phyloP scores from a whole-genome alignment of 2,329 filamentous ascomycete genomes.

The Arthrobotrys sphaeroides region DNA sequence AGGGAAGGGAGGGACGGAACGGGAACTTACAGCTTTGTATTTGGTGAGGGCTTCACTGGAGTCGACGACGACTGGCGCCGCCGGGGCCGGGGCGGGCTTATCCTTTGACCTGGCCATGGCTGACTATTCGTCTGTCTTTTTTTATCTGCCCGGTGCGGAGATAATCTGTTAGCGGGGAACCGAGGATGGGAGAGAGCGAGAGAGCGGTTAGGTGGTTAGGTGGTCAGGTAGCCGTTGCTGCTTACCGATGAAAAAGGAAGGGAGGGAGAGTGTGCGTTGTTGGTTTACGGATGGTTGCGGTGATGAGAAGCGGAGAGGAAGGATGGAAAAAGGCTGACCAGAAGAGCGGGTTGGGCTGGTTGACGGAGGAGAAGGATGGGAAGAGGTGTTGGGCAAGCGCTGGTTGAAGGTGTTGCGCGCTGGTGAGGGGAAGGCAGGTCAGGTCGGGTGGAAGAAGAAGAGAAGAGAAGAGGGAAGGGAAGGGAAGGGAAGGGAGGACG shows the following conservation, averaged over 20 bases:
- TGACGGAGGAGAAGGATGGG: not conserved
- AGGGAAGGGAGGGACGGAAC: not conserved
- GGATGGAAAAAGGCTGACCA: too few species aligned
- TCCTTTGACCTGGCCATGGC: slow-evolving; percentile 44
- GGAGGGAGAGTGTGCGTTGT: too few species aligned
- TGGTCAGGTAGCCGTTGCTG: too few species aligned
- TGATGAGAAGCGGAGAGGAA: too few species aligned
- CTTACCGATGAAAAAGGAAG: too few species aligned
- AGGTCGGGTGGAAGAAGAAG: not conserved
- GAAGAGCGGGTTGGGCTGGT: not conserved
- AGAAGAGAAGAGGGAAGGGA: not conserved
- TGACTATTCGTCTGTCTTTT: not conserved
- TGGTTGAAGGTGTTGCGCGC: not conserved
- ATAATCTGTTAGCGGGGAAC: too few species aligned
- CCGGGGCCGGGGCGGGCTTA: slow-evolving; percentile 36
- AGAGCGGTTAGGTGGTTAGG: not conserved
- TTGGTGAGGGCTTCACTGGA: slow-evolving; percentile 32
- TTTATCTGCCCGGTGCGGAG: not conserved
- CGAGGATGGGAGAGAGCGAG: not conserved
- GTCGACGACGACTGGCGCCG: slow-evolving; percentile 3
- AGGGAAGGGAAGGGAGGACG: slow-evolving; percentile 1
- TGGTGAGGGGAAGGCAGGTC: not conserved
- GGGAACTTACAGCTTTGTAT: slow-evolving; percentile 41
- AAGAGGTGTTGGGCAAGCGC: not conserved
- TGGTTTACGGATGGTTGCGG: too few species aligned